These are phyloP conservation scores for Lachnellula suecica DNA, from an alignment of 2,329 filamentous ascomycete genomes.

Conservation along the genomic window DNA sequence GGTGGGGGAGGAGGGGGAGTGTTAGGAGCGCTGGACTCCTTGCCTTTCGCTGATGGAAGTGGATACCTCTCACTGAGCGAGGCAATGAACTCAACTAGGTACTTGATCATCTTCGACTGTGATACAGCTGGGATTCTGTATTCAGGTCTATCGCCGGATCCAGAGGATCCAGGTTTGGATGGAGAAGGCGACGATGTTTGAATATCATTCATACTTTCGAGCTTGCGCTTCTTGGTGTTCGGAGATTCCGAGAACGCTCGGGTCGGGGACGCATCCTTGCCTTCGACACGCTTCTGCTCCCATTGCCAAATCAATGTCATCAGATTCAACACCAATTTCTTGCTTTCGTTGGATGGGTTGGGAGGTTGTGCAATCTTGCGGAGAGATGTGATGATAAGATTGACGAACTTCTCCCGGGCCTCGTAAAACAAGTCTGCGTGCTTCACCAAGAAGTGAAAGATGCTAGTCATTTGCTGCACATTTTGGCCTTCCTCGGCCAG, in stretches of 20 bases:
- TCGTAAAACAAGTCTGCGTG: constrained; percentile 95
- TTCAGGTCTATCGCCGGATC: constrained; percentile 55
- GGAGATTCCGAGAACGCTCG: constrained; percentile 65
- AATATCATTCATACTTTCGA: constrained; percentile 56
- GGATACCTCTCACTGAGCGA: constrained; percentile 83
- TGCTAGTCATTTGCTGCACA: constrained; percentile 91
- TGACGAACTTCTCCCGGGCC: constrained; percentile 85
- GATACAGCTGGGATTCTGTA: constrained; percentile 67
- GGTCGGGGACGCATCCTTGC: constrained; percentile 42
- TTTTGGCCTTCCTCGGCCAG: constrained; percentile 93
- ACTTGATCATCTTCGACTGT: constrained; percentile 84
- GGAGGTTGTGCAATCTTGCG: constrained; percentile 83
- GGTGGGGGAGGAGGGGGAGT: constrained; percentile 50
- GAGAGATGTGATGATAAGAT: constrained; percentile 84
- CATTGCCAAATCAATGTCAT: constrained; percentile 90
- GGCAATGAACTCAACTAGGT: constrained; percentile 92
- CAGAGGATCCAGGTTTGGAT: constrained; percentile 39
- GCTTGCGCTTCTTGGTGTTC: constrained; percentile 70
- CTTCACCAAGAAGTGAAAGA: constrained; percentile 93
- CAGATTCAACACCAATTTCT: constrained; percentile 86
- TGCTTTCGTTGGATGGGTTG: constrained; percentile 85
- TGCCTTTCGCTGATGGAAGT: constrained; percentile 67
- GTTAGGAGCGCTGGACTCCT: constrained; percentile 47
- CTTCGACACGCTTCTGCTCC: constrained; percentile 80
- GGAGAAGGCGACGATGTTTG: constrained; percentile 54